phyloP scores from a whole-genome alignment of 305 asterid genomes.

The Fraxinus xanthoxyloides region DNA sequence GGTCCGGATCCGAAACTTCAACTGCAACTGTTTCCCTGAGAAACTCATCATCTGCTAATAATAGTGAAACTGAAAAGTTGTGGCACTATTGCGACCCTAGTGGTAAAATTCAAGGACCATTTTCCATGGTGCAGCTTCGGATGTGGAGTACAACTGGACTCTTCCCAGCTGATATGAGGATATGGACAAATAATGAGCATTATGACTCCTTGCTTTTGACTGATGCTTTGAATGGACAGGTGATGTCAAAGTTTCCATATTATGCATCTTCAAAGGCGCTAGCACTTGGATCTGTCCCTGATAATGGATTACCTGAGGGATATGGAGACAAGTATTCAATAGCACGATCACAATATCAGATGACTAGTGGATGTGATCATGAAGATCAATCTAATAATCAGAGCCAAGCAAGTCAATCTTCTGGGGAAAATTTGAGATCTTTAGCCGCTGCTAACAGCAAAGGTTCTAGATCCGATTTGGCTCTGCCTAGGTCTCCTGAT shows the following conservation, averaged over 20 bases:
- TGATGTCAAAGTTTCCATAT: conserved; percentile 39
- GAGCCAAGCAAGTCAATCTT: conserved; percentile 34
- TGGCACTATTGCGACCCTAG: conserved; percentile 98
- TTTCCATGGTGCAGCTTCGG: not conserved
- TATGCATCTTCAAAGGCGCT: conserved; percentile 34
- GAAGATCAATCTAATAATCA: conserved; percentile 35
- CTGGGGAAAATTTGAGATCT: conserved; percentile 44
- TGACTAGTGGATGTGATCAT: conserved; percentile 25
- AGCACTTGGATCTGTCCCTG: conserved; percentile 30
- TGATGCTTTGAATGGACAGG: conserved; percentile 33
- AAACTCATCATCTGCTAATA: conserved; percentile 38
- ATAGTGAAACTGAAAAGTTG: conserved; percentile 64
- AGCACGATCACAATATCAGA: conserved; percentile 28
- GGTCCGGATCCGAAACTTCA: conserved; percentile 47
- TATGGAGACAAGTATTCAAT: conserved; percentile 31
- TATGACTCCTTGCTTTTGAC: not conserved
- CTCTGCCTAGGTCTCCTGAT: conserved; percentile 32
- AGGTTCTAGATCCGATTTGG: conserved; percentile 33
- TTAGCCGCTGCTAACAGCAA: conserved; percentile 32
- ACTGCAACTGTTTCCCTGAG: conserved; percentile 27
- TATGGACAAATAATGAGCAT: not conserved
- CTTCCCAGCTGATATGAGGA: not conserved
- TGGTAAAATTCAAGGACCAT: not conserved
- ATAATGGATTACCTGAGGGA: conserved; percentile 1
- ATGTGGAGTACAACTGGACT: not conserved